Evolutionary conservation across 2,329 filamentous ascomycete genomes (phyloP).

Genomic region (Fusarium sp.): DNA sequence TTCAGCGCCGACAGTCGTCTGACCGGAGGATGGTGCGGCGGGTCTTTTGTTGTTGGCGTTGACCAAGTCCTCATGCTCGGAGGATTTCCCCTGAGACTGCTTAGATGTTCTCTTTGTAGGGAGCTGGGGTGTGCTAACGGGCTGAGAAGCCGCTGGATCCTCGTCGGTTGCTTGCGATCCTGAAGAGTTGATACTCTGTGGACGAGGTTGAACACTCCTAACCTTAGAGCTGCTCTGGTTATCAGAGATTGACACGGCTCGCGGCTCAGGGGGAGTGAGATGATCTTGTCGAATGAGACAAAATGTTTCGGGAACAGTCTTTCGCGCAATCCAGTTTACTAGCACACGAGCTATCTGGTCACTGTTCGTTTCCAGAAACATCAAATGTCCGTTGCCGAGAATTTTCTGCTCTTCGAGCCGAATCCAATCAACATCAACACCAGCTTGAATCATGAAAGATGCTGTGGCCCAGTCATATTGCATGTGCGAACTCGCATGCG

Average conservation of each 20-base stretch:
- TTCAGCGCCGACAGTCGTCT: conserved; percentile 9
- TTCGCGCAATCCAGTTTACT: conserved; percentile 54
- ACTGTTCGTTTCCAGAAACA: conserved; percentile 70
- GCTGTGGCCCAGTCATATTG: conserved; percentile 70
- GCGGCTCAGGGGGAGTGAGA: conserved; percentile 10
- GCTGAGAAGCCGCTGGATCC: not conserved
- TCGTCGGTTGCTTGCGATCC: not conserved
- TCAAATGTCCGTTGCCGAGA: conserved; percentile 70
- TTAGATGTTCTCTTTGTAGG: not conserved
- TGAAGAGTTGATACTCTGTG: not conserved
- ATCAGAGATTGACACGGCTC: not conserved
- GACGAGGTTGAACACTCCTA: too few species aligned
- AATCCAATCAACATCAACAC: conserved; percentile 61
- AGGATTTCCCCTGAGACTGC: not conserved
- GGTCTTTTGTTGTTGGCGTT: conserved; percentile 17
- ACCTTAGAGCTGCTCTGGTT: too few species aligned
- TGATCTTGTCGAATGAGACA: not conserved
- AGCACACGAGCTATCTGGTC: conserved; percentile 58
- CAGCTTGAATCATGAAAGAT: conserved; percentile 67
- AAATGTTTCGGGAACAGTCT: conserved; percentile 6
- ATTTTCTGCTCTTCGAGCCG: conserved; percentile 62
- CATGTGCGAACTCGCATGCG: conserved; percentile 68
- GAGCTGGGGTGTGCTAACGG: conserved; percentile 12
- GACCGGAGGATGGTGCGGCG: conserved; percentile 7
- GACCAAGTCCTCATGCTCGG: not conserved